These are phyloP conservation scores for Vachellia pachyceras DNA, from an alignment of 306 rosid genomes.

Conservation along the genomic window DNA sequence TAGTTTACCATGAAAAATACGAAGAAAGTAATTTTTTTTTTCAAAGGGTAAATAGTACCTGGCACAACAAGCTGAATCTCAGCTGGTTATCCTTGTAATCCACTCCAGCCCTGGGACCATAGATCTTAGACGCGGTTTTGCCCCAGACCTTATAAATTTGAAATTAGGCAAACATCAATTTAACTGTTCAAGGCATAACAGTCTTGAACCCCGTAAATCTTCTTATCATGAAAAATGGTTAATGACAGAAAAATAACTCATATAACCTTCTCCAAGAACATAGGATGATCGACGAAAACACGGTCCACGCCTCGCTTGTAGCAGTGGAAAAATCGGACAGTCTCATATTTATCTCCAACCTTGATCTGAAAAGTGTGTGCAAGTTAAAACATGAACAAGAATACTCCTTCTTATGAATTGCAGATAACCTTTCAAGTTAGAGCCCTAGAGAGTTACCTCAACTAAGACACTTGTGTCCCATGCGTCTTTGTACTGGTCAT, in stretches of 20 bases:
- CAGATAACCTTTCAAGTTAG: background rate
- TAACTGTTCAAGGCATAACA: background rate
- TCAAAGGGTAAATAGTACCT: slow-evolving; percentile 53
- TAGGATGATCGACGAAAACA: slow-evolving; percentile 76
- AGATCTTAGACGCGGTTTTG: slow-evolving; percentile 67
- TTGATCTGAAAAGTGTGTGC: slow-evolving; percentile 44
- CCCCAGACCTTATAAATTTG: slow-evolving; percentile 74
- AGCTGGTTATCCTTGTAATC: slow-evolving; percentile 76
- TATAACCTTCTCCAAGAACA: slow-evolving; percentile 71
- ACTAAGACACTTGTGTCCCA: slow-evolving; percentile 68
- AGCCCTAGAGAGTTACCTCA: slow-evolving; percentile 53
- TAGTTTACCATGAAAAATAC: background rate
- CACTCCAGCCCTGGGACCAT: slow-evolving; percentile 70
- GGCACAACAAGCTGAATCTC: slow-evolving; percentile 74
- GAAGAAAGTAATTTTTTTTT: no score
- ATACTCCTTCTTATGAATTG: slow-evolving; percentile 10
- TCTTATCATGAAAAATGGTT: background rate
- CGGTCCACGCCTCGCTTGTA: slow-evolving; percentile 83
- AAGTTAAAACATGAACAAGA: background rate
- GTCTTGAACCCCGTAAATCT: background rate
- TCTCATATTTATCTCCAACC: slow-evolving; percentile 60
- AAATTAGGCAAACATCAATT: slow-evolving; percentile 24
- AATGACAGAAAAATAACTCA: slow-evolving; percentile 10
- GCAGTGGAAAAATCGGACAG: slow-evolving; percentile 74
- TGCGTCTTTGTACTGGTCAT: slow-evolving; percentile 84